Percentiles rank a stretch among this genome's conserved stretches.
Evolutionary conservation across 805 yeast genomes (phyloP).

Genomic region (Teunomyces aglyptinius): DNA sequence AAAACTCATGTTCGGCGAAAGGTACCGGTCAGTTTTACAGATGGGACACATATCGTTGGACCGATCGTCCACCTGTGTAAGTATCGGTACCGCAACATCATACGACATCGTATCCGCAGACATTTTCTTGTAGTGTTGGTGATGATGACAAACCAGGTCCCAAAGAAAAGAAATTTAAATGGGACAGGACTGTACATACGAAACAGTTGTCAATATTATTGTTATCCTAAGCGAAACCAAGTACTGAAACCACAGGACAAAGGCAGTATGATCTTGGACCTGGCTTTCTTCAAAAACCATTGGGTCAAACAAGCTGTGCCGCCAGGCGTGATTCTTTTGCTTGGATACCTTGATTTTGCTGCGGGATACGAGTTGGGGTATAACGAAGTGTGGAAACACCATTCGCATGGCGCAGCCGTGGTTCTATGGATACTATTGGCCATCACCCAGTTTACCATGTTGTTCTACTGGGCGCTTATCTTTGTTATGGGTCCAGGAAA

Average conservation of each 20-base stretch:
- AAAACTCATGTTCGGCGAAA: constrained; percentile 90
- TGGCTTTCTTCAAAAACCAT: constrained; percentile 7
- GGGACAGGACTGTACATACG: too few relatives aligned
- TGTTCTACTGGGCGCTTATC: constrained; percentile 45
- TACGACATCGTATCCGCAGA: constrained; percentile 2
- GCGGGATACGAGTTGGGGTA: constrained; percentile 46
- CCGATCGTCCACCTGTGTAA: constrained; percentile 39
- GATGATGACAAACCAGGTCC: neutral
- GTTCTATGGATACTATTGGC: constrained; percentile 34
- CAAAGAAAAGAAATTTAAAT: too few relatives aligned
- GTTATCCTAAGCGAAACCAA: too few relatives aligned
- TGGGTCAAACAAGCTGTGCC: constrained; percentile 27
- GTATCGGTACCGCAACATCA: neutral
- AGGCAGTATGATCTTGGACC: constrained; percentile 10
- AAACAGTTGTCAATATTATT: too few relatives aligned
- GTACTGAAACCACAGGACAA: neutral
- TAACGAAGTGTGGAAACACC: constrained; percentile 29
- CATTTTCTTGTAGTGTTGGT: neutral
- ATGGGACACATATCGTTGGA: constrained; percentile 90
- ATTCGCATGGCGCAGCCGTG: constrained; percentile 32
- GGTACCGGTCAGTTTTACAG: constrained; percentile 91
- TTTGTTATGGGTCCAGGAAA: constrained; percentile 59
- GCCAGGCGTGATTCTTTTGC: constrained; percentile 19
- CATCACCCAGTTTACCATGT: constrained; percentile 23
- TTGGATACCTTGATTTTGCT: constrained; percentile 45